Evolutionary conservation across 352 stramenopile genomes (phyloP), one percentile per base, ranked within the genome.

Genomic region (Aphanomyces invadans): DNA sequence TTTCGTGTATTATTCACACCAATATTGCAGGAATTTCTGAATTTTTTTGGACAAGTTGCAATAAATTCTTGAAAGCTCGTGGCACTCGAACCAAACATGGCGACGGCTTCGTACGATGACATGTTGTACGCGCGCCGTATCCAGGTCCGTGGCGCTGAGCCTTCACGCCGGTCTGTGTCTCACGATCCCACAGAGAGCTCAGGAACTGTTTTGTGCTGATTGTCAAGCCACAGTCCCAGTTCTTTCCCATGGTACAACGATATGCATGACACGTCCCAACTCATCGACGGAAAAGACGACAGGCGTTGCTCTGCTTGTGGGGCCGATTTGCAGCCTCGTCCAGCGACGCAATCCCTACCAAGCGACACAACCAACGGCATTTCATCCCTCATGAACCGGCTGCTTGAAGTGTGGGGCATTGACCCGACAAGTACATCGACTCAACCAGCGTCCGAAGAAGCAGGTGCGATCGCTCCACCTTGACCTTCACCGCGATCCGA

Each of bases 361-460:
- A 3, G 9, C 23, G 55, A 57, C 23, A 1, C 25, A 29, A 33
- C 4, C 25, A 57, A 21, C 17, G 55, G 51, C n/a, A 48, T 64
- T 23, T 38, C 55, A 15, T 25, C 25, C 17, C 33, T 64, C 25
- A 51, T 64, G 55, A 49, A 64, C 39, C 55, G 55, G n/a, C 36
- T 64, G 1, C 28, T 64, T 11, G 36, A 52, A 32, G 55, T 26
- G 21, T 64, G 55, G 55, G 55, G 55, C 36, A 64, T 64, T 26
- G 55, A 64, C 26, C 55, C 55, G 17, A 52, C 36, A 21, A 49
- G 19, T 29, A 17, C 55, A 29, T 4, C 36, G 3, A 53, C 36
- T 15, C 76, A 76, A 28, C 79, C 79, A 1, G 79, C 79, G 12
- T 80, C 79, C 23, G 74, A 85, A 36, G 72, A 78, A 53, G 79